phyloP scores from a whole-genome alignment of 1,284 basidiomycete species.

The Malassezia pachydermatis region DNA sequence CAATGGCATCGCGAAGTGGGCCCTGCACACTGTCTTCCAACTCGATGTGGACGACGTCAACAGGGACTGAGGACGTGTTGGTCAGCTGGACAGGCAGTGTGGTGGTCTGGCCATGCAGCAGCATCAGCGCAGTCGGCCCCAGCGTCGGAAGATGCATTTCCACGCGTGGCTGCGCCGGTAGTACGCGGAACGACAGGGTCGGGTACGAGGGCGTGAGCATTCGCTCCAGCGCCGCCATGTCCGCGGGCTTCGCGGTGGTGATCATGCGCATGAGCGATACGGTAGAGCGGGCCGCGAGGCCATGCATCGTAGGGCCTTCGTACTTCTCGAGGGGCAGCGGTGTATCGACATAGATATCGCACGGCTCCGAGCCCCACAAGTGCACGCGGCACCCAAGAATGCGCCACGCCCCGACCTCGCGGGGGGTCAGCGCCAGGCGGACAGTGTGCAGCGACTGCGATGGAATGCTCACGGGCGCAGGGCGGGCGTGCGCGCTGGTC shows the following conservation, averaged over 20 bases:
- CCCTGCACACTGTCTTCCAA: slow-evolving; percentile 80
- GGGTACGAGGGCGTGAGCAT: not conserved
- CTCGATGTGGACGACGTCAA: slow-evolving; percentile 72
- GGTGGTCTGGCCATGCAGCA: slow-evolving; percentile 85
- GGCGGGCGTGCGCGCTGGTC: no score
- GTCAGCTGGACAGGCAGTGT: slow-evolving; percentile 72
- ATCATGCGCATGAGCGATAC: slow-evolving; percentile 11
- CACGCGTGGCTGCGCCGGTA: slow-evolving; percentile 73
- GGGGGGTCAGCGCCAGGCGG: slow-evolving; percentile 61
- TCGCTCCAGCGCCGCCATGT: not conserved
- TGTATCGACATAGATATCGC: not conserved
- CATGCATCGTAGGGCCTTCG: slow-evolving; percentile 46
- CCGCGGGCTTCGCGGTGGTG: not conserved
- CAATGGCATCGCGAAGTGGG: slow-evolving; percentile 63
- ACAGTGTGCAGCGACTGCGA: slow-evolving; percentile 65
- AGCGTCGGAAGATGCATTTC: slow-evolving; percentile 74
- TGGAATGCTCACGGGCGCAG: slow-evolving; percentile 58
- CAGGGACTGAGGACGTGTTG: slow-evolving; percentile 61
- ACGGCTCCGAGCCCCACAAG: slow-evolving; percentile 59
- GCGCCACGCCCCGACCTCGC: slow-evolving; percentile 59
- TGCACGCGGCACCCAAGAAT: slow-evolving; percentile 70
- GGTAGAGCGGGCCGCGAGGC: slow-evolving; percentile 56
- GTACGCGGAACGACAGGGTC: slow-evolving; percentile 61
- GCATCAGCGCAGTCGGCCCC: slow-evolving; percentile 78
- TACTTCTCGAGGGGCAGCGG: slow-evolving; percentile 52